Percentiles rank a stretch among this genome's conserved stretches.
These are phyloP conservation scores for Dissoconium aciculare DNA, from an alignment of 2,329 filamentous ascomycete species.

Conservation along the genomic window DNA sequence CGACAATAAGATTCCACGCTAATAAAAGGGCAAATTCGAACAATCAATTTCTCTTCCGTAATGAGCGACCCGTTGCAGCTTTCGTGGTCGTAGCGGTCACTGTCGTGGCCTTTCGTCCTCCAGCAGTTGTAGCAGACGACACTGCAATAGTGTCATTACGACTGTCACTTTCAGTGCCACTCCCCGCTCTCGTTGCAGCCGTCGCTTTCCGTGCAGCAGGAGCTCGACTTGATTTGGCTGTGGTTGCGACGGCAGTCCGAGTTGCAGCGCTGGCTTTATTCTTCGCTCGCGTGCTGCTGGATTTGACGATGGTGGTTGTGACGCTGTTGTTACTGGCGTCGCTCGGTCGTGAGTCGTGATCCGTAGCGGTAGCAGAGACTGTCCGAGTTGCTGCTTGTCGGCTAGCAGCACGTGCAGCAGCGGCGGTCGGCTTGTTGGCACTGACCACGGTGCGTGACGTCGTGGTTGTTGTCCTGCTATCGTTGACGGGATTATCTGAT, in stretches of 20 bases:
- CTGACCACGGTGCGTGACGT: no score
- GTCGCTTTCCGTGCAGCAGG: constrained; percentile 8
- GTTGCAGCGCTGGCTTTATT: constrained; percentile 19
- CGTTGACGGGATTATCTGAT: constrained; percentile 31
- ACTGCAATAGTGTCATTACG: constrained; percentile 17
- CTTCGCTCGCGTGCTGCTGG: constrained; percentile 34
- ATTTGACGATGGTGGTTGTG: constrained; percentile 43
- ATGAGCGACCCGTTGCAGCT: constrained; percentile 15
- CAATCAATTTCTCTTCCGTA: constrained; percentile 22
- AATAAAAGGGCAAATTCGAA: no score
- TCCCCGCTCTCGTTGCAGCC: no score
- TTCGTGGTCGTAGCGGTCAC: constrained; percentile 16
- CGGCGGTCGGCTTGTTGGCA: constrained; percentile 45
- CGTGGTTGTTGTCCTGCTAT: constrained; percentile 35
- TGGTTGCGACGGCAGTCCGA: constrained; percentile 1
- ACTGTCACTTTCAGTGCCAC: no score
- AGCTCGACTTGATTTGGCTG: constrained; percentile 7
- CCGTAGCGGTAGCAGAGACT: constrained; percentile 16
- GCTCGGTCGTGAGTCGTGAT: constrained; percentile 29
- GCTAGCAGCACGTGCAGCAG: constrained; percentile 1
- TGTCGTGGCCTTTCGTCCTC: constrained; percentile 24
- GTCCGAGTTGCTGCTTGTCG: neutral
- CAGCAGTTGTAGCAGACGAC: constrained; percentile 28
- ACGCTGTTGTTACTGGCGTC: constrained; percentile 47
- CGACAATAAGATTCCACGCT: no score